These are phyloP conservation scores for Lizonia empirigonia DNA, from an alignment of 2,329 filamentous ascomycete genomes.

Conservation along the genomic window DNA sequence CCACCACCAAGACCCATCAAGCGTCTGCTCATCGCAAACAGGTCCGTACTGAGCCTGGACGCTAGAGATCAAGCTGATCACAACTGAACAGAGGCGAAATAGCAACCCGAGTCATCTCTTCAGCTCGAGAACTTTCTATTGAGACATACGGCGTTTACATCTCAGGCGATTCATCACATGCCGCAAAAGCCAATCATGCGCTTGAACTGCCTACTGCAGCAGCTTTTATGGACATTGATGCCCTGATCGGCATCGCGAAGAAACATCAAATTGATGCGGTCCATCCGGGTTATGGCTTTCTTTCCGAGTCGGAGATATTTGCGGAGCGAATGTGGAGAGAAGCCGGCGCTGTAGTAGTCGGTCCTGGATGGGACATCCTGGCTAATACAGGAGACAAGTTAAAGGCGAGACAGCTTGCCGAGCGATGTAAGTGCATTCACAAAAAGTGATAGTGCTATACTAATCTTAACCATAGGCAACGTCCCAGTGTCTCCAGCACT, in stretches of 20 bases:
- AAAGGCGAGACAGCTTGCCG: slow-evolving; percentile 58
- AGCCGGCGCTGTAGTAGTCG: slow-evolving; percentile 56
- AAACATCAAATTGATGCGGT: slow-evolving; percentile 61
- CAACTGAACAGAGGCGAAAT: slow-evolving; percentile 62
- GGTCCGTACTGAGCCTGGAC: slow-evolving; percentile 40
- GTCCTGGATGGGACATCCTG: slow-evolving; percentile 64
- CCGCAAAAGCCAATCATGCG: slow-evolving; percentile 57
- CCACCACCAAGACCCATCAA: slow-evolving; percentile 50
- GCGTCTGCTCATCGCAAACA: slow-evolving; percentile 60
- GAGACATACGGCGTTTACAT: slow-evolving; percentile 64
- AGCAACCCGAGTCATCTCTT: slow-evolving; percentile 63
- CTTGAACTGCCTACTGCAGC: slow-evolving; percentile 58
- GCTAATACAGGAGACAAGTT: slow-evolving; percentile 62
- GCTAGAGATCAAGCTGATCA: neutral
- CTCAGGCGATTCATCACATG: slow-evolving; percentile 61
- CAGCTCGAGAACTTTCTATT: slow-evolving; percentile 63
- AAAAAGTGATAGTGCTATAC: neutral
- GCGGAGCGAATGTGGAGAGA: slow-evolving; percentile 57
- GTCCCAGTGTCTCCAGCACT: slow-evolving; percentile 61
- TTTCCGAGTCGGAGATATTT: slow-evolving; percentile 62
- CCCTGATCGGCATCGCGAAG: slow-evolving; percentile 55
- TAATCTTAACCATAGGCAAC: slow-evolving; percentile 32
- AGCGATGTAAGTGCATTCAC: slow-evolving; percentile 48
- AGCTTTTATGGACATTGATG: slow-evolving; percentile 59
- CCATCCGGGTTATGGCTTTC: slow-evolving; percentile 68